Conservation (phyloP, 2,329 filamentous ascomycete species). For the Eurotiales sp. region DNA sequence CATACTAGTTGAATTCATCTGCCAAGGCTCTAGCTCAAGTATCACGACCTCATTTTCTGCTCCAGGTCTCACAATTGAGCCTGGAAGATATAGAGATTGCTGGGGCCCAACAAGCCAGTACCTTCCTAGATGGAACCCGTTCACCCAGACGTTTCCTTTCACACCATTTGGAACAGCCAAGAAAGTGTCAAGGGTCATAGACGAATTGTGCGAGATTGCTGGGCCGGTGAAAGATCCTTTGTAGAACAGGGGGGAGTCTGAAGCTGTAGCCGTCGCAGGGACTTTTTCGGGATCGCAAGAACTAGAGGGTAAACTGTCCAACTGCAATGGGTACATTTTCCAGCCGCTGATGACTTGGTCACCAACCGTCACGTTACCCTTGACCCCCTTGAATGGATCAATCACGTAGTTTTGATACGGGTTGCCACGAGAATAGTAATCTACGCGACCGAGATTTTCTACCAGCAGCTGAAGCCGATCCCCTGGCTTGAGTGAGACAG, state of each 20-base stretch:
- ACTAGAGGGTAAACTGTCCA: conserved; percentile 25
- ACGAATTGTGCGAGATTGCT: conserved; percentile 24
- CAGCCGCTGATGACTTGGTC: conserved; percentile 32
- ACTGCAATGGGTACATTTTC: conserved; percentile 38
- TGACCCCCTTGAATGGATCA: conserved; percentile 48
- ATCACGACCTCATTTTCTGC: conserved; percentile 41
- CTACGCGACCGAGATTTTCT: conserved; percentile 51
- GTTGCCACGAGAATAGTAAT: conserved; percentile 36
- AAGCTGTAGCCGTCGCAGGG: conserved; percentile 14
- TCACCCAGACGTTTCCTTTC: conserved; percentile 48
- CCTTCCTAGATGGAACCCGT: conserved; percentile 44
- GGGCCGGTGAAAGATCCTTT: conserved; percentile 22
- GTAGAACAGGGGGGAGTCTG: conserved; percentile 7
- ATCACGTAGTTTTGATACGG: conserved; percentile 23
- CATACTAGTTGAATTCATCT: conserved; percentile 11
- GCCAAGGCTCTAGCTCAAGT: conserved; percentile 42
- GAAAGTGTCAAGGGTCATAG: conserved; percentile 32
- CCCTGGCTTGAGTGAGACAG: conserved; percentile 33
- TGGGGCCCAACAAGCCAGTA: conserved; percentile 50
- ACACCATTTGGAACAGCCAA: conserved; percentile 38
- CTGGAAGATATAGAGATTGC: conserved; percentile 47
- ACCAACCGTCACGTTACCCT: conserved; percentile 41
- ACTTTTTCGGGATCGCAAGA: background rate
- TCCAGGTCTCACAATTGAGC: conserved; percentile 29
- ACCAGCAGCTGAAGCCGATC: conserved; percentile 45